Evolutionary conservation across 306 rosid genomes (phyloP).

Genomic region (Pyrus betulifolia): DNA sequence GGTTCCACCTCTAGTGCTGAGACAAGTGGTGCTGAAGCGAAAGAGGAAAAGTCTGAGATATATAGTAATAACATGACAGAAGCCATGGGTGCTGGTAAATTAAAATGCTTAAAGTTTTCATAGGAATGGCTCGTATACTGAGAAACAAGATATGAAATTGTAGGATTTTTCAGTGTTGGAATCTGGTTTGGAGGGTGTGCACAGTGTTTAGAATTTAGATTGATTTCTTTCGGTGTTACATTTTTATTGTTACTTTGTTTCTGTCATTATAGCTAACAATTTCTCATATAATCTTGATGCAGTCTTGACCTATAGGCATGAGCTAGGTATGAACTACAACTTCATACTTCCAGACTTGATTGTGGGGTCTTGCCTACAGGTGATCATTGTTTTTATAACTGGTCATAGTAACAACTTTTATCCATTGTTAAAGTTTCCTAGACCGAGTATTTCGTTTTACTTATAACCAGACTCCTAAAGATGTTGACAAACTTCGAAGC

Average conservation of each 20-base stretch:
- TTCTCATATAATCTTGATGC: constrained; percentile 28
- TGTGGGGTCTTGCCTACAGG: constrained; percentile 98
- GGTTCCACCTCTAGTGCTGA: constrained; percentile 64
- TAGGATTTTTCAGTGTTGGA: background rate
- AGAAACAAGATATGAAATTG: background rate
- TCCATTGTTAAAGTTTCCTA: constrained; percentile 2
- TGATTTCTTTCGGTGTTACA: background rate
- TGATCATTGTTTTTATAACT: constrained; percentile 23
- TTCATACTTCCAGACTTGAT: constrained; percentile 84
- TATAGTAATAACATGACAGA: constrained; percentile 78
- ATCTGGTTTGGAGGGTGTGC: background rate
- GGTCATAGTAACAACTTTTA: background rate
- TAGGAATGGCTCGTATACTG: background rate
- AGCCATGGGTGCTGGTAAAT: constrained; percentile 98
- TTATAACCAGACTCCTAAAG: constrained; percentile 62
- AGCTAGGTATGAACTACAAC: constrained; percentile 83
- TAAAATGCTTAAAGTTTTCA: background rate
- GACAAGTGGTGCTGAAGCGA: constrained; percentile 30
- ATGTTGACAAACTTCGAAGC: constrained; percentile 76
- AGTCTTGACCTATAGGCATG: constrained; percentile 95
- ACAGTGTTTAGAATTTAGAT: background rate
- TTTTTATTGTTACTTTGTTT: constrained; percentile 2
- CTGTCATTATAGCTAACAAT: background rate
- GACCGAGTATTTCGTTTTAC: constrained; percentile 14
- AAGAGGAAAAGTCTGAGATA: constrained; percentile 71